Conservation (phyloP, 2,329 filamentous ascomycete genomes). For the Fusarium torulosum region DNA sequence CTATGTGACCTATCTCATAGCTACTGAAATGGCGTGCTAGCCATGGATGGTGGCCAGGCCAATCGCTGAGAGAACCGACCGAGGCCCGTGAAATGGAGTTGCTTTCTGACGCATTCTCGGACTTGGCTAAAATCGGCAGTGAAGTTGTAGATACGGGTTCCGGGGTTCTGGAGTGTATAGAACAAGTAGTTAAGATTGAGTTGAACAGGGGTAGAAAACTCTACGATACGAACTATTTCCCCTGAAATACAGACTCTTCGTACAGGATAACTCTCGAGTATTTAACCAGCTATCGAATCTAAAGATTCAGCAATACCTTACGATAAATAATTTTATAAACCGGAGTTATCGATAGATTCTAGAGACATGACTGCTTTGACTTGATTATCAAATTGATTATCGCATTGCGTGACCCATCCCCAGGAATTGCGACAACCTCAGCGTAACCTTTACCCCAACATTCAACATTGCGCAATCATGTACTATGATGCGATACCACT, state of each 20-base stretch:
- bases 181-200: not conserved
- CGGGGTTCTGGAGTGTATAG: not conserved
- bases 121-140: not conserved
- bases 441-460: slow-evolving; percentile 6
- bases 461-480: slow-evolving; percentile 43
- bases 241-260: not conserved
- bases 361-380: not conserved
- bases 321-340: accelerated
- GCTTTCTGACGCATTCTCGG: not conserved
- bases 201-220: not conserved
- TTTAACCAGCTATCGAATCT: accelerated
- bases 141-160: not conserved
- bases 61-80: slow-evolving; percentile 43
- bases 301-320: accelerated
- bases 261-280: slow-evolving; percentile 4
- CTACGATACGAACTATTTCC: not conserved
- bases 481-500: not conserved
- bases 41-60: slow-evolving; percentile 15
- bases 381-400: slow-evolving; percentile 3
- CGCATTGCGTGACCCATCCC: slow-evolving; percentile 46
- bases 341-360: not conserved
- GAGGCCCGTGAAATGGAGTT: slow-evolving; percentile 24
- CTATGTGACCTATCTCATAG: slow-evolving; percentile 15
- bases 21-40: slow-evolving; percentile 43
- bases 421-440: slow-evolving; percentile 43